Evolutionary conservation across 129 eudicot genomes (phyloP), one percentile per base, ranked within the genome.

Genomic region (Gnaphalium uliginosum): DNA sequence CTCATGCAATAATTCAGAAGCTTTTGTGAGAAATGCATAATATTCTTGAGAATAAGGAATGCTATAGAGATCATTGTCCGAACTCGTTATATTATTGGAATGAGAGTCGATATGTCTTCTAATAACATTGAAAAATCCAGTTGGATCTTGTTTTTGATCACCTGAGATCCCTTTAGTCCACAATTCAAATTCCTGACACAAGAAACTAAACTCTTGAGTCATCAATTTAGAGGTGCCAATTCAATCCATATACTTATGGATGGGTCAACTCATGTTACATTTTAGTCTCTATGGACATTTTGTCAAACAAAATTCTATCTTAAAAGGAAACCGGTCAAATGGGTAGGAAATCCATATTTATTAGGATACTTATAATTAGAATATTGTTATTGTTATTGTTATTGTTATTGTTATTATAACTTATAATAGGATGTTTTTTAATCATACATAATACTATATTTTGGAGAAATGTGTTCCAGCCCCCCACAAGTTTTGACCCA

Each of bases 31-130:
- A 66, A 74, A 74, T 76, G 76, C 41, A 23, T 56, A 76, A 81
- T 93, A 88, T 51, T 88, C 96, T 82, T 85, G 78, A 46, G 93
- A 88, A 77, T 85, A 93, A 56, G 98, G 96, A 73, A 88, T 84
- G 70, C 79, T 76, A 78, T 82, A 90, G 54, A 93, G 93, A 85
- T 87, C 93, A 82, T 72, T 83, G 29, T 74, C 39, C 80, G 78
- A 71, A 66, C 22, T 46, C 5, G 63, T 61, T 30, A 41, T 26
- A 56, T 76, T 66, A 59, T 68, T 21, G 43, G 75, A 76, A 26
- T 26, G 61, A 43, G 82, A 76, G 72, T 86, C 95, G 61, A 89
- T 85, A 35, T 80, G 80, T 85, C 98, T 85, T 82, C 64, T 90
- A 43, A 93, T 84, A 67, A 93, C 96, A 66, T 59, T 88, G 83